Evolutionary conservation across 495 filamentous ascomycete genomes (phyloP).

Genomic region (Clohesyomyces aquaticus): DNA sequence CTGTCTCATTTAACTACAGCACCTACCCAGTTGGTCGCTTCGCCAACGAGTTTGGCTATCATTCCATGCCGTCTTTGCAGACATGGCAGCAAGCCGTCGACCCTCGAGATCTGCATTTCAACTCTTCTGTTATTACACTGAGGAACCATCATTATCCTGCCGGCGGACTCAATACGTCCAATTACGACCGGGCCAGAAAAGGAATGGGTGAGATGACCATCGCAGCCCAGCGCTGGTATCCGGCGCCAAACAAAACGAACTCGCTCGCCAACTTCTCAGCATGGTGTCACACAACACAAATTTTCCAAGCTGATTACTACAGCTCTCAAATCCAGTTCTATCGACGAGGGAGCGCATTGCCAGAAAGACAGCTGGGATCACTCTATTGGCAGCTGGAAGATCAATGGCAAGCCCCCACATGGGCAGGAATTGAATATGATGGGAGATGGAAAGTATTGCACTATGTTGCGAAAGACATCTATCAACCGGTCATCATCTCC

Average conservation of each 20-base stretch:
- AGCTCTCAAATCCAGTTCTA: conserved; percentile 67
- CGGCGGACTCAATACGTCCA: conserved; percentile 54
- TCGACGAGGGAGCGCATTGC: conserved; percentile 63
- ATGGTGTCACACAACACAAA: conserved; percentile 69
- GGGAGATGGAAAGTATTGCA: conserved; percentile 70
- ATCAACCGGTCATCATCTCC: conserved; percentile 62
- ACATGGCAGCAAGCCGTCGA: conserved; percentile 62
- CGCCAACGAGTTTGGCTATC: conserved; percentile 69
- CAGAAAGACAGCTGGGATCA: conserved; percentile 63
- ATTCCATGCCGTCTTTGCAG: conserved; percentile 67
- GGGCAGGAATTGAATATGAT: conserved; percentile 67
- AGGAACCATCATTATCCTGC: conserved; percentile 70
- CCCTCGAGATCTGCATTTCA: conserved; percentile 59
- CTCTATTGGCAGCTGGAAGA: conserved; percentile 75
- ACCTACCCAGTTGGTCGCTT: conserved; percentile 67
- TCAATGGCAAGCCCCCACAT: conserved; percentile 71
- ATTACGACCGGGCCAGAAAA: conserved; percentile 47
- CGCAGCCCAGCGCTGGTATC: conserved; percentile 64
- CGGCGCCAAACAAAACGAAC: conserved; percentile 61
- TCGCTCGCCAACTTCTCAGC: conserved; percentile 66
- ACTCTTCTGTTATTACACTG: conserved; percentile 61
- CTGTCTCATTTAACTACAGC: conserved; percentile 58
- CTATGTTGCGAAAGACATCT: conserved; percentile 64
- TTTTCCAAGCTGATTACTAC: conserved; percentile 72
- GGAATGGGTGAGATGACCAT: conserved; percentile 70